Conservation (phyloP, 129 eudicot genomes). For the Artemisia argyi region DNA sequence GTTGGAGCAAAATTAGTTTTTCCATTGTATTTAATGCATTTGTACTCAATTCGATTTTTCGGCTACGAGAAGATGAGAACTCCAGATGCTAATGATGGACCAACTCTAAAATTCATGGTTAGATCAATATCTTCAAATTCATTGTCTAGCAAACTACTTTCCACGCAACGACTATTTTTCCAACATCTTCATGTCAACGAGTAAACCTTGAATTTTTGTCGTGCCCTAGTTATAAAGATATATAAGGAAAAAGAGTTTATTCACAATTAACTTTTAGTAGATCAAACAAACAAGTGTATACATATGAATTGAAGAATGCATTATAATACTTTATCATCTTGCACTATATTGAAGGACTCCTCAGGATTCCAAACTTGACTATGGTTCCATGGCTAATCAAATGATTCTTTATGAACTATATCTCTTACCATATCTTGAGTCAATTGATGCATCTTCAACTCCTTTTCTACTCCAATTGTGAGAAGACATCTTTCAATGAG, state of each 20-base stretch:
- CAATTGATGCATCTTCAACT: constrained; percentile 26
- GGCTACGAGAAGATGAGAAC: neutral
- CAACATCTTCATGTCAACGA: constrained; percentile 4
- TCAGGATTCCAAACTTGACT: constrained; percentile 20
- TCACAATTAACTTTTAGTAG: neutral
- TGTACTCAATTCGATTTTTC: neutral
- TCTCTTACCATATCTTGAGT: constrained; percentile 29
- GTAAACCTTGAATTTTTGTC: neutral
- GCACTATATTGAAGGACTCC: constrained; percentile 19
- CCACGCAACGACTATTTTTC: neutral
- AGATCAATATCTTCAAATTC: neutral
- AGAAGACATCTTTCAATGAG: constrained; percentile 27
- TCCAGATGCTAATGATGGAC: neutral
- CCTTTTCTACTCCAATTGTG: neutral
- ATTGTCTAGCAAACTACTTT: neutral
- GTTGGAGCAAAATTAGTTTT: constrained; percentile 19
- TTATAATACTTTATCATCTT: constrained; percentile 17
- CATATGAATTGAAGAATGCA: neutral
- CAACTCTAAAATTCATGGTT: neutral
- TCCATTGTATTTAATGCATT: constrained; percentile 23
- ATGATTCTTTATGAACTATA: constrained; percentile 27
- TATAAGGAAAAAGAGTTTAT: neutral
- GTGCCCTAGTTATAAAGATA: constrained; percentile 12
- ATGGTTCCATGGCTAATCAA: constrained; percentile 19
- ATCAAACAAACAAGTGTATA: neutral